Evolutionary conservation across 352 stramenopile species (phyloP).

Genomic region (Phytophthora pinifolia): DNA sequence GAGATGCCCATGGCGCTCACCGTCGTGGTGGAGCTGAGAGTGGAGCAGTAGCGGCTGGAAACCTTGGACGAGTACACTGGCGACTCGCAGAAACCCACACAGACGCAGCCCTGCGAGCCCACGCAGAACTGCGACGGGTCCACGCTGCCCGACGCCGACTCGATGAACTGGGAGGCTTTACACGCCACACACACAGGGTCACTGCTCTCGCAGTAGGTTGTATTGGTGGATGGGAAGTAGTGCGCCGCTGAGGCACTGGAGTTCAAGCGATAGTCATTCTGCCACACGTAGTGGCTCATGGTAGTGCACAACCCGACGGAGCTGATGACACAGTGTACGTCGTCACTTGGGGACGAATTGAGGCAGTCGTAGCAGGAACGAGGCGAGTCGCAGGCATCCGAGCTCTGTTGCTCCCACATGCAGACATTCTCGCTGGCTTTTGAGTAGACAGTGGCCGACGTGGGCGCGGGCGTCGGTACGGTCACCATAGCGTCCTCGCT

Average conservation of each 20-base stretch:
- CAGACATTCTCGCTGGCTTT: constrained; percentile 35
- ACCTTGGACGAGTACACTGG: constrained; percentile 27
- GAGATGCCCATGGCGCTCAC: constrained; percentile 29
- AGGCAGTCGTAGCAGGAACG: constrained; percentile 42
- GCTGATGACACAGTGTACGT: constrained; percentile 30
- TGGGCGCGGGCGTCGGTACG: constrained; percentile 8
- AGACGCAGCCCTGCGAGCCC: constrained; percentile 31
- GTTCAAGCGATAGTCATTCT: constrained; percentile 37
- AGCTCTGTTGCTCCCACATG: constrained; percentile 32
- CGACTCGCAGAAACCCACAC: constrained; percentile 37
- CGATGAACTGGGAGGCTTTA: constrained; percentile 13
- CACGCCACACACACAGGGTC: constrained; percentile 24
- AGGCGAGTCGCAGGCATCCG: constrained; percentile 28
- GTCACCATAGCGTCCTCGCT: no score
- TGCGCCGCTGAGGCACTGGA: constrained; percentile 19
- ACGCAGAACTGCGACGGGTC: constrained; percentile 36
- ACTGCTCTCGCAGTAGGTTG: constrained; percentile 41
- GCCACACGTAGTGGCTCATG: constrained; percentile 29
- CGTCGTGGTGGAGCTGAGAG: constrained; percentile 8
- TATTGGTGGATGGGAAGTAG: constrained; percentile 38
- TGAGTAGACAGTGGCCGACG: constrained; percentile 8
- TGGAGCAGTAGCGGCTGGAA: constrained; percentile 20
- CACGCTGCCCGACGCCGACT: constrained; percentile 13
- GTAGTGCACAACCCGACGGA: constrained; percentile 31
- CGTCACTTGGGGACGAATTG: constrained; percentile 23